Base-by-base conservation (phyloP, 1,284 basidiomycete species). In the Irpex sp. region DNA sequence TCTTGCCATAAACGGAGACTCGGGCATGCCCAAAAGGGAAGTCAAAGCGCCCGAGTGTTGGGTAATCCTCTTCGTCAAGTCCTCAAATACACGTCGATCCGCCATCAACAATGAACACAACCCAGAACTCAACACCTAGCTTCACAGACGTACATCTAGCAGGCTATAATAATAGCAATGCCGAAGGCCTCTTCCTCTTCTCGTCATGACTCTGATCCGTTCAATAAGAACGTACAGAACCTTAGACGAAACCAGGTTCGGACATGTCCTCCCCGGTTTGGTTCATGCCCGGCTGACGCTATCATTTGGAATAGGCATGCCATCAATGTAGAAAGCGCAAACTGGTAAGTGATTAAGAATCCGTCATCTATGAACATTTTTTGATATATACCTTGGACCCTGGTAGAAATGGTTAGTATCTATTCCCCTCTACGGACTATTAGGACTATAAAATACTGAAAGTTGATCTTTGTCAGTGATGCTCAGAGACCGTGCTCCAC, bases 301-400 rank as follows among this genome's bases (percentile, higher is more conserved):
- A 26, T 26, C 21, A 39, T 9, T 39, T 50, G 53, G 19, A 15
- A 47, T 36, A 65, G 63, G 63, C 63, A 26, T 65, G 63, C 33
- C 63, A 65, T 53, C 63, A 65, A 57, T 65, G 63, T 57, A 57
- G 63, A 26, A 61, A 60, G 58, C 57, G 63, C 36, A 65, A 65
- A 46, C 26, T 65, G 39, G 63, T 65, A 36, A 49, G 63, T 51
- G 47, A 33, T 49, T 33, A 4, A 13, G 26, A 8, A 26, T 15
- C 33, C 37, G 17, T 21, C 9, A 43, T 26, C 1, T 55, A 31
- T 33, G 19, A 54, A n/a, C 26, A 54, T 8, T 54, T 3, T 11
- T n/a, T 21, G 19, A 49, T n/a, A 43, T 58, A 8, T 9, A 39
- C 37, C 37, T 39, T 39, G 7, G 15, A 39, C 15, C 21, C 21